Evolutionary conservation across 2,329 filamentous ascomycete species (phyloP).

Genomic region (Hymenoscyphus albidus): DNA sequence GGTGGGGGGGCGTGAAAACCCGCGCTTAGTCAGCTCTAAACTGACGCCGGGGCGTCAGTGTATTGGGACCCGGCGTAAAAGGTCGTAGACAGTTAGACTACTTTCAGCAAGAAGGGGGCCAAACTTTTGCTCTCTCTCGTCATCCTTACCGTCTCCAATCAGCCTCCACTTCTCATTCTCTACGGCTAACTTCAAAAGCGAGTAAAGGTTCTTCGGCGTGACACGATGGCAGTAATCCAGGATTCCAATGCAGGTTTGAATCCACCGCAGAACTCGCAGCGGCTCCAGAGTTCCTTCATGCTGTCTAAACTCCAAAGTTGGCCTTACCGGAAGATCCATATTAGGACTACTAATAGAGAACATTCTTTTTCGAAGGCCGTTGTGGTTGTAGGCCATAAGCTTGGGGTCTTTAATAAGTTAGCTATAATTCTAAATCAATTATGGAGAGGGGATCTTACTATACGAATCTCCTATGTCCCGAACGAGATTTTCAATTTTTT

Average conservation of each 20-base stretch:
- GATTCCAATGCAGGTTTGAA: conserved; percentile 17
- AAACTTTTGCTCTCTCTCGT: conserved; percentile 6
- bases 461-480: not conserved
- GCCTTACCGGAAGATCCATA: not conserved
- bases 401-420: no score
- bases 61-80: no score
- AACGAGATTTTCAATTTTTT: not conserved
- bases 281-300: conserved; percentile 26
- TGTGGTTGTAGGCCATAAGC: no score
- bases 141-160: conserved; percentile 12
- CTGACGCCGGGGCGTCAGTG: no score
- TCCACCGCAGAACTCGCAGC: conserved; percentile 20
- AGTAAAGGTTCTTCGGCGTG: no score
- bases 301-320: conserved; percentile 30
- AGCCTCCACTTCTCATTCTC: conserved; percentile 11
- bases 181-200: not conserved
- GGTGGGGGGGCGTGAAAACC: no score
- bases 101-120: conserved; percentile 20
- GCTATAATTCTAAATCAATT: no score
- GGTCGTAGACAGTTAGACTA: conserved; percentile 15
- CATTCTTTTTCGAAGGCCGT: not conserved
- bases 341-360: not conserved
- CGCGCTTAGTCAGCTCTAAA: no score
- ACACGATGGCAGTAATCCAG: conserved; percentile 6
- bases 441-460: no score